Base-by-base conservation (phyloP, 805 yeast genomes). In the Cyberlindnera misumaiensis region DNA sequence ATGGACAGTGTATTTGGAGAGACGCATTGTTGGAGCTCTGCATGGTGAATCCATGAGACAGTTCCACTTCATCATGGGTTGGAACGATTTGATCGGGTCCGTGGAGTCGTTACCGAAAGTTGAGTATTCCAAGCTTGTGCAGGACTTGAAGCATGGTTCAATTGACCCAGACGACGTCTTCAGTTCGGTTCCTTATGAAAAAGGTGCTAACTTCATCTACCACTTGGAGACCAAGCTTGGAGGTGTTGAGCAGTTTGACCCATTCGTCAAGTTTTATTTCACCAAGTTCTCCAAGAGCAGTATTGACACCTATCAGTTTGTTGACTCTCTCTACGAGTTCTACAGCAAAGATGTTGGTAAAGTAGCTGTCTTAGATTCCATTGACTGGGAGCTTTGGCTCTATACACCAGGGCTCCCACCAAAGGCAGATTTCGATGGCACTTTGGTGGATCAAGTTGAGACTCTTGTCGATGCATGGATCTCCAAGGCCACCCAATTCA, bases 1-100 rank as follows among this genome's bases (percentile, higher is more conserved):
- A 28, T 88, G 96, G 96, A 87, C 96, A 5, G 96, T 88, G 29
- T 88, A 88, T 58, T 62, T 88, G 28, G 96, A 88, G 62, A 74
- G 96, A 58, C 68, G 95, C 52, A 87, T 88, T 42, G 65, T 77
- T 22, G 48, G 53, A 14, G 44, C 39, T 10, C 25, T 47, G 20
- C 47, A 49, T 34, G 95, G 84, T 13, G 73, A 69, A 12, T 61
- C 76, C 25, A 68, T 75, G 30, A 75, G 96, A 55, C 90, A 86
- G 50, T 84, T 88, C 56, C 71, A 80, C 44, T 87, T 88, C 28
- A 78, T 88, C 44, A 82, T 84, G 52, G 96, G 96, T 36, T 88
- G 96, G 96, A 76, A 77, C 38, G 93, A 80, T 51, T 70, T 88
- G 53, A 77, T 73, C 35, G 75, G 77, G 44, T 65, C 87, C 10